A percentile compares a stretch with the other conserved stretches of the same genome.
phyloP scores from a whole-genome alignment of 2,329 filamentous ascomycete genomes.

The Fusarium decemcellulare region DNA sequence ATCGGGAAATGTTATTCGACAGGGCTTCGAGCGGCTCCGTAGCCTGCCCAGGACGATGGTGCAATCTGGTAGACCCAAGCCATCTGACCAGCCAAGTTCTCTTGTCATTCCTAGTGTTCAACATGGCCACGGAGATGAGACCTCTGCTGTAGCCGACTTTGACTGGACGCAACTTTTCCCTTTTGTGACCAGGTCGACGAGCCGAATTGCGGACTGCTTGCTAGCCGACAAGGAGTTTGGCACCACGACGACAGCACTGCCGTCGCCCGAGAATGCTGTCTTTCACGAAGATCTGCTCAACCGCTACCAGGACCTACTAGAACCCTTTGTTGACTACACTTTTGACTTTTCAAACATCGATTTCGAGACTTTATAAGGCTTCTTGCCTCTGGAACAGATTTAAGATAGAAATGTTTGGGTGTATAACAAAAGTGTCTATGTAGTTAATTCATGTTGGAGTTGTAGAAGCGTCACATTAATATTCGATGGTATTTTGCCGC shows the following conservation, averaged over 20 bases:
- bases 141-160: constrained; percentile 1
- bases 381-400: neutral
- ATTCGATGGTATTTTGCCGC: no score
- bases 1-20: constrained; percentile 38
- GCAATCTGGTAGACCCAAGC: constrained; percentile 15
- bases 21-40: constrained; percentile 39
- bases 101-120: no score
- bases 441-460: no score
- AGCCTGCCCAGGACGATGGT: constrained; percentile 23
- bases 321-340: constrained; percentile 40
- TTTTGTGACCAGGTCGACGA: constrained; percentile 37
- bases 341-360: constrained; percentile 34
- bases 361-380: constrained; percentile 18
- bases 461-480: no score
- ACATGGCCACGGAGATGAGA: neutral
- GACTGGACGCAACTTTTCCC: constrained; percentile 39
- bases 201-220: constrained; percentile 32
- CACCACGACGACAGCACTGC: constrained; percentile 16
- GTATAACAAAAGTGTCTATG: no score
- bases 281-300: constrained; percentile 37
- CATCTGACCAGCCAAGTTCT: neutral
- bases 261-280: constrained; percentile 33
- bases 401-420: no score
- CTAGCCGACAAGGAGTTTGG: constrained; percentile 37
- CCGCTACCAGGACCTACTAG: constrained; percentile 37